Evolutionary conservation across 768 basidiomycete genomes (phyloP).

Genomic region (Phylloporus rhodoxanthus): DNA sequence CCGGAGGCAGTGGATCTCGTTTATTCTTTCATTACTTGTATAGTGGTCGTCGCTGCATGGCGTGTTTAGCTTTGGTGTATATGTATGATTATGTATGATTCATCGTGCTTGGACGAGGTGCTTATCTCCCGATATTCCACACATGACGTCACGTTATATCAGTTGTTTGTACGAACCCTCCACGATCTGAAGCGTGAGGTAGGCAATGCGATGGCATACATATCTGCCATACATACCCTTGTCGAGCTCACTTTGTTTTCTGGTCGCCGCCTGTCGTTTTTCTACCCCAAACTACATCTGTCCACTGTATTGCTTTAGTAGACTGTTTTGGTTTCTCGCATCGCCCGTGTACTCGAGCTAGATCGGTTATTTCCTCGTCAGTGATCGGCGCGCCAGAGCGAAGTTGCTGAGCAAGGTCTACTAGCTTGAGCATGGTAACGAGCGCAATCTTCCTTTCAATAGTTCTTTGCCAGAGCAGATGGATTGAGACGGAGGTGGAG

Average conservation of each 20-base stretch:
- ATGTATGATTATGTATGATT: too few species aligned
- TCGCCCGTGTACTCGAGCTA: constrained; percentile 39
- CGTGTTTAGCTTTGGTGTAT: too few species aligned
- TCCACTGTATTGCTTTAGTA: constrained; percentile 38
- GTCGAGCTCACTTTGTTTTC: constrained; percentile 34
- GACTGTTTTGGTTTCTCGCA: constrained; percentile 11
- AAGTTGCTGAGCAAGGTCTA: constrained; percentile 51
- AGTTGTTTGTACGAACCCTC: too few species aligned
- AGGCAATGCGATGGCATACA: neutral
- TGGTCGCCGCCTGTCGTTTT: constrained; percentile 13
- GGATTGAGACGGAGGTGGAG: constrained; percentile 62
- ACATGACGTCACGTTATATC: too few species aligned
- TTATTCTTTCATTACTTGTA: too few species aligned
- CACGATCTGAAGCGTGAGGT: neutral
- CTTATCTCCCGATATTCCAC: too few species aligned
- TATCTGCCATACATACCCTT: constrained; percentile 27
- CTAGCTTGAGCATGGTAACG: constrained; percentile 56
- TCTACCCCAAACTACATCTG: constrained; percentile 45
- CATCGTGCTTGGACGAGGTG: neutral
- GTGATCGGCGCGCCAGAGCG: constrained; percentile 41
- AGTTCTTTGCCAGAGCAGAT: constrained; percentile 52
- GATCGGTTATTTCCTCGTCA: constrained; percentile 46
- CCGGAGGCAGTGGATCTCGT: too few species aligned
- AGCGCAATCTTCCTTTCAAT: constrained; percentile 42
- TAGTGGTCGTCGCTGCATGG: too few species aligned